Base-by-base conservation (phyloP, 164 flowering plant genomes). In the Annona cherimola region DNA sequence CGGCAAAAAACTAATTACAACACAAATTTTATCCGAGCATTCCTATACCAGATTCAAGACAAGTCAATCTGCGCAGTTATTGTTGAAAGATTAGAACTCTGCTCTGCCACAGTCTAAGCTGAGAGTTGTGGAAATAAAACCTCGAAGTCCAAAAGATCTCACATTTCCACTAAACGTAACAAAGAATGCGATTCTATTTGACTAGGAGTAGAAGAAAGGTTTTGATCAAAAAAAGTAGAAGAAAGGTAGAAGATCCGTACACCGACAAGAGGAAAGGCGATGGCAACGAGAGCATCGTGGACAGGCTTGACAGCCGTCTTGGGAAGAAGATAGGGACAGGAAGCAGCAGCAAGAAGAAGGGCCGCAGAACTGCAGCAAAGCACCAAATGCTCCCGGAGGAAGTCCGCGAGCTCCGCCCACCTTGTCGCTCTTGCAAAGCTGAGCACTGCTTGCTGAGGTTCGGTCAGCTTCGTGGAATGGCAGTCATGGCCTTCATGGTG, bases 241-340 rank as follows among this genome's bases (percentile, higher is more conserved):
- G 43, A 4, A 72, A 1, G 7, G 18, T 55, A 50, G 9, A 71
- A 19, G 6, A 61, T 60, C 8, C 73, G 45, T 83, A 95, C 99
- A 82, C 98, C 99, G 54, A 95, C 99, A 5, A 93, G 88, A 66
- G 98, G 98, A 71, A 95, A 95, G 3, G 90, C 97, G 26, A 86
- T 41, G 50, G 79, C 54, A 71, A 88, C 83, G 73, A 89, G 71
- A 5, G 79, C 76, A 42, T 86, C 87, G 79, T 91, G 99, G 4
- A 90, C 42, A 72, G 81, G 84, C 86, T 85, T 89, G 59, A 71
- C 85, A 0, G 71, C 77, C 0, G 87, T 78, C 66, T 79, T 87
- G 11, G 96, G 91, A 5, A 89, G 45, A 57, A 90, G 64, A 72
- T 87, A 83, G 71, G 99, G 97, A 74, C 88, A 95, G 76, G 72